Evolutionary conservation across 495 filamentous ascomycete species (phyloP).

Genomic region (Aspergillus steynii): DNA sequence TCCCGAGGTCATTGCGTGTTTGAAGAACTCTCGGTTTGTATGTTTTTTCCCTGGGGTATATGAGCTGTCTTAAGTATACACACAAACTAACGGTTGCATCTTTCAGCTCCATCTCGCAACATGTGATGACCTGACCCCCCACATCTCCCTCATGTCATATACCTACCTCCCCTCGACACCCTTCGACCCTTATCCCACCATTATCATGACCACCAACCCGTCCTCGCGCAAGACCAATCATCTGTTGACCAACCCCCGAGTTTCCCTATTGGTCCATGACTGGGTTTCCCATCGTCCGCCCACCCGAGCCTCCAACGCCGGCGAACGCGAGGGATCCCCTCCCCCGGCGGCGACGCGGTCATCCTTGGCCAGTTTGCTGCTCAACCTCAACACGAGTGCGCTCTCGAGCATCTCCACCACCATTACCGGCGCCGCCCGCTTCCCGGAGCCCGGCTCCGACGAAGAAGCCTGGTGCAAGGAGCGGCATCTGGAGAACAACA

Average conservation of each 20-base stretch:
- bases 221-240: conserved; percentile 87
- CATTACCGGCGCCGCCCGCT: conserved; percentile 77
- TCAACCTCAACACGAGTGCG: conserved; percentile 86
- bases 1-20: conserved; percentile 79
- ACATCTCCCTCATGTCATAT: conserved; percentile 98
- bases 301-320: conserved; percentile 57
- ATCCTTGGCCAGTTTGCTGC: conserved; percentile 75
- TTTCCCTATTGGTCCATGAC: conserved; percentile 95
- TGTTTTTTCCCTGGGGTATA: conserved; percentile 15
- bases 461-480: conserved; percentile 81
- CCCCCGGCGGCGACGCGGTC: conserved; percentile 63
- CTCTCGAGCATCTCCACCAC: conserved; percentile 91
- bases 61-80: not conserved
- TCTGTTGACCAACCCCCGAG: conserved; percentile 81
- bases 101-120: conserved; percentile 90
- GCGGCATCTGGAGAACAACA: conserved; percentile 88
- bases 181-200: conserved; percentile 67
- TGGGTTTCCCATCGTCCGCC: conserved; percentile 95
- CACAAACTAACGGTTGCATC: conserved; percentile 5
- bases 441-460: conserved; percentile 70
- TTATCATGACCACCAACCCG: conserved; percentile 93
- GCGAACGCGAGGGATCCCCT: conserved; percentile 60
- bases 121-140: conserved; percentile 75
- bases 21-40: conserved; percentile 95
- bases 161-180: conserved; percentile 90